Conservation (phyloP, 2,329 filamentous ascomycete genomes). For the Emergomyces pasteurianus region DNA sequence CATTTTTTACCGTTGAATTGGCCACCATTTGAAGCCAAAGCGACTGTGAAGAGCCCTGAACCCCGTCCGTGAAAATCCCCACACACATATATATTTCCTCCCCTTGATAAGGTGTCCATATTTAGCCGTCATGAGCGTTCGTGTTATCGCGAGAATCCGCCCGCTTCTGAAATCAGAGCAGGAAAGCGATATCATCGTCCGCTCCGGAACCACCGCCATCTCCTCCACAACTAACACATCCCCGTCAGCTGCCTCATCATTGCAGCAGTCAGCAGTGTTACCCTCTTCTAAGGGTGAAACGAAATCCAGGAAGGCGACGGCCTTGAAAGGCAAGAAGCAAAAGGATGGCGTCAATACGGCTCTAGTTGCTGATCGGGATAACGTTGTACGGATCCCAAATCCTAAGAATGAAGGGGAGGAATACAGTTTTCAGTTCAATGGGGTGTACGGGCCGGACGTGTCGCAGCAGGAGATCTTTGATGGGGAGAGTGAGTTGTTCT, state of each 20-base stretch:
- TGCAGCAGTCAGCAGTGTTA: not conserved
- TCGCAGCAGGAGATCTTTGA: constrained; percentile 83
- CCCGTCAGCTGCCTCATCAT: not conserved
- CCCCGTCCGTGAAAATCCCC: not conserved
- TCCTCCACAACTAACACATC: not conserved
- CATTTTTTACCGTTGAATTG: not conserved
- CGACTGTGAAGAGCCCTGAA: not conserved
- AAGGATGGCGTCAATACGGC: constrained; percentile 11
- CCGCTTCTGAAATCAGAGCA: constrained; percentile 76
- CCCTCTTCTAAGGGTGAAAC: constrained; percentile 11
- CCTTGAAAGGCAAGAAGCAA: constrained; percentile 16
- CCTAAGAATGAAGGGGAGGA: constrained; percentile 85
- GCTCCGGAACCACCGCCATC: constrained; percentile 40
- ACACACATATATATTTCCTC: not conserved
- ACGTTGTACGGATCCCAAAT: constrained; percentile 77
- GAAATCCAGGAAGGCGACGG: constrained; percentile 7
- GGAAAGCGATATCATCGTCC: constrained; percentile 78
- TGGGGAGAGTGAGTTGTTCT: constrained; percentile 61
- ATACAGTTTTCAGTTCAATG: constrained; percentile 89
- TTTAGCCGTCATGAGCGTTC: constrained; percentile 40
- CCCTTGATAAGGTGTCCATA: not conserved
- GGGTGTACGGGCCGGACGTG: constrained; percentile 70
- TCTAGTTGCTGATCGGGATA: constrained; percentile 40
- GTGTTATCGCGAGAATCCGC: constrained; percentile 82
- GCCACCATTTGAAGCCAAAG: not conserved